phyloP scores from a whole-genome alignment of 2,329 filamentous ascomycete species.

The Fusarium sp. region DNA sequence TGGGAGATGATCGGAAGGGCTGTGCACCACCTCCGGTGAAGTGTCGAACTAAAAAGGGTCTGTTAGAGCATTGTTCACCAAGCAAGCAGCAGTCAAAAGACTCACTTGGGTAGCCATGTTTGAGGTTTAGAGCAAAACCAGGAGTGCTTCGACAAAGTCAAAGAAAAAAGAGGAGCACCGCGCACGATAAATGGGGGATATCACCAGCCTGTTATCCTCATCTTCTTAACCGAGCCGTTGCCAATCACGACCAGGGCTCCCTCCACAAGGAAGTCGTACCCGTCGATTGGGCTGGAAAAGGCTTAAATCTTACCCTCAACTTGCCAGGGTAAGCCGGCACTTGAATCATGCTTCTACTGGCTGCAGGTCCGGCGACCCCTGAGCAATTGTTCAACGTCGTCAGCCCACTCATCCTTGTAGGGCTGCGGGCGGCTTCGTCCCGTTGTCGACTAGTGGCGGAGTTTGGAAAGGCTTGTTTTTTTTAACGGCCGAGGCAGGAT shows the following conservation, averaged over 20 bases:
- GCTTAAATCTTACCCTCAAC: background rate
- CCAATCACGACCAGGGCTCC: background rate
- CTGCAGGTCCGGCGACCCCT: background rate
- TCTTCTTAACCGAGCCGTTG: background rate
- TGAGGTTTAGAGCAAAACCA: background rate
- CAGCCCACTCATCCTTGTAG: conserved; percentile 1
- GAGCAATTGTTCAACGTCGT: background rate
- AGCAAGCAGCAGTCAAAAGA: background rate
- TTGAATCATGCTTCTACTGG: background rate
- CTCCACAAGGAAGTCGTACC: background rate
- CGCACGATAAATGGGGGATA: background rate
- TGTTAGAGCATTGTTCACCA: background rate
- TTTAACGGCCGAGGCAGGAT: background rate
- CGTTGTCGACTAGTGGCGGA: background rate
- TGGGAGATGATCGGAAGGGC: background rate
- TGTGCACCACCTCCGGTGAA: conserved; percentile 8
- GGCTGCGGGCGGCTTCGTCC: background rate
- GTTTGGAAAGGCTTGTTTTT: background rate
- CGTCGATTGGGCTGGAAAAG: background rate
- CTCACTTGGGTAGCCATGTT: background rate
- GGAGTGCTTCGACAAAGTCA: background rate
- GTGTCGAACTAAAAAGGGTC: background rate
- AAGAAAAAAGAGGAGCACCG: background rate
- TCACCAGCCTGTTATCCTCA: background rate
- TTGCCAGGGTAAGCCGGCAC: background rate